Conservation (phyloP, 1,284 basidiomycete genomes). For the Chalciporus sp. region DNA sequence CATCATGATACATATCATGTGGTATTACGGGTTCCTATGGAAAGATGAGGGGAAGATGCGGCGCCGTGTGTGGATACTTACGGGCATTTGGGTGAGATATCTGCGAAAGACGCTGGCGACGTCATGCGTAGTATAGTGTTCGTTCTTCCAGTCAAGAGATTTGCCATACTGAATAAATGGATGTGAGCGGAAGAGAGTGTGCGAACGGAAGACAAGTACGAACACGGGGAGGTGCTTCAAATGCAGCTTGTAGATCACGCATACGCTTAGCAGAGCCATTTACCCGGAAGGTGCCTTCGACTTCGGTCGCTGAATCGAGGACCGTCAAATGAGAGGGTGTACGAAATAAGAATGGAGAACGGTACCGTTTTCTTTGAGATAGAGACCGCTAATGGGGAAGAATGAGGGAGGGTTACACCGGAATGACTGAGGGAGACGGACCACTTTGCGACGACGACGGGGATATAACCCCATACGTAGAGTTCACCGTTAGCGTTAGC, state of each 20-base stretch:
- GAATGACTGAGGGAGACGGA: constrained; percentile 43
- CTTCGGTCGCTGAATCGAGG: constrained; percentile 73
- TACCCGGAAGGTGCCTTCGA: constrained; percentile 95
- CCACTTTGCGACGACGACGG: constrained; percentile 97
- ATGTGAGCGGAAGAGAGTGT: background rate
- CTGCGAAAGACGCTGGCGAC: constrained; percentile 95
- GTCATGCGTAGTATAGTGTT: constrained; percentile 90
- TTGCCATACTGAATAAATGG: constrained; percentile 78
- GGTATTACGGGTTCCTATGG: constrained; percentile 88
- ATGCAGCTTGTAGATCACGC: constrained; percentile 90
- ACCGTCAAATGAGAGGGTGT: constrained; percentile 1
- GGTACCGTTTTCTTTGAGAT: constrained; percentile 88
- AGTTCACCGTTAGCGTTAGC: constrained; percentile 80
- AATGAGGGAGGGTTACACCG: constrained; percentile 8
- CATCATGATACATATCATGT: constrained; percentile 83
- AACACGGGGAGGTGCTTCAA: constrained; percentile 87
- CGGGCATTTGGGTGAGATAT: constrained; percentile 96
- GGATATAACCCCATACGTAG: constrained; percentile 93
- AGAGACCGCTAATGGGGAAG: constrained; percentile 63
- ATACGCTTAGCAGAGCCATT: constrained; percentile 93
- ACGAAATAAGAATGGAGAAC: background rate
- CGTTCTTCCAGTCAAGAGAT: constrained; percentile 85
- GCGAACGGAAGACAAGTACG: constrained; percentile 31
- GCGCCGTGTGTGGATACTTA: constrained; percentile 45
- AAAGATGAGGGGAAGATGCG: constrained; percentile 12